phyloP scores from a whole-genome alignment of 2,329 filamentous ascomycete genomes.

The Fusarium sp. region DNA sequence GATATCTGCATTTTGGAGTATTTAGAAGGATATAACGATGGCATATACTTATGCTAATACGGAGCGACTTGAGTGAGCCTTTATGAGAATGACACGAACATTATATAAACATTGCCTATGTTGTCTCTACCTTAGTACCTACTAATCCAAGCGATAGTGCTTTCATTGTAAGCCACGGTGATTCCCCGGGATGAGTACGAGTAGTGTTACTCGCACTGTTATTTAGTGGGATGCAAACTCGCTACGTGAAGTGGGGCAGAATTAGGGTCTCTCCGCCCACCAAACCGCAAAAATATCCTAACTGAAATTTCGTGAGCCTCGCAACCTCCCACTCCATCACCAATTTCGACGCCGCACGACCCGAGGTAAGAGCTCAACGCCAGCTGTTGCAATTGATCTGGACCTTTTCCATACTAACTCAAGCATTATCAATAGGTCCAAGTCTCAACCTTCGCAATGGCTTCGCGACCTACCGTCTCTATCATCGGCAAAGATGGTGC shows the following conservation, averaged over 20 bases:
- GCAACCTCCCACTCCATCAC: constrained; percentile 46
- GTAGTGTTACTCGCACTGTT: neutral
- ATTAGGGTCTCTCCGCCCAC: constrained; percentile 52
- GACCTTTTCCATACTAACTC: constrained; percentile 32
- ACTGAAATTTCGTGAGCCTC: constrained; percentile 49
- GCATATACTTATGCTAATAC: constrained; percentile 32
- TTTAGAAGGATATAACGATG: constrained; percentile 27
- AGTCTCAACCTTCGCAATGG: constrained; percentile 71
- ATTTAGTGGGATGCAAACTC: constrained; percentile 20
- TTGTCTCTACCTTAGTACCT: neutral
- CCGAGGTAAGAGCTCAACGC: constrained; percentile 46
- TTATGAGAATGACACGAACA: constrained; percentile 27
- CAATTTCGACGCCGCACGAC: constrained; percentile 52
- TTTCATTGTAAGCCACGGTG: neutral
- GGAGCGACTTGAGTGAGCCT: constrained; percentile 23
- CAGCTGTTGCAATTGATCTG: constrained; percentile 12
- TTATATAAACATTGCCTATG: neutral
- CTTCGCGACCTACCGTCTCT: constrained; percentile 96
- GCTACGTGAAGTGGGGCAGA: constrained; percentile 42
- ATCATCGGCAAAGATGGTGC: constrained; percentile 97
- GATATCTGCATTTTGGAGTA: constrained; percentile 33
- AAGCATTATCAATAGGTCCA: constrained; percentile 42
- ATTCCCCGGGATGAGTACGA: neutral
- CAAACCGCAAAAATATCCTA: constrained; percentile 47
- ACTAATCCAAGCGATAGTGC: neutral